Conservation (phyloP, 352 stramenopile species). For the Phytophthora sojae region DNA sequence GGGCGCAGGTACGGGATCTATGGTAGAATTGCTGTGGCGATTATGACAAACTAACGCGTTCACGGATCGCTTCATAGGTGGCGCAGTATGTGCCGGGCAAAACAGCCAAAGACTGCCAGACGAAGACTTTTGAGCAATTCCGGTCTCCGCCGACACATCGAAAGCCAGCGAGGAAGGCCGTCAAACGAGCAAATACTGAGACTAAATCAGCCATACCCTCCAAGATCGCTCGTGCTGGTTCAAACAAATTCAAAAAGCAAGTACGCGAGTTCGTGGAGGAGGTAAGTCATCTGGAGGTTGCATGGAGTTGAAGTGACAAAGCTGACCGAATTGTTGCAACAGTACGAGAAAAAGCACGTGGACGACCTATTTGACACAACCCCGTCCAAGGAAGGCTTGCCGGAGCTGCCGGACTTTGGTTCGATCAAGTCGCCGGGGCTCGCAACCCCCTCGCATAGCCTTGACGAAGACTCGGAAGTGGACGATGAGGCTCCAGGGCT, state of each 20-base stretch:
- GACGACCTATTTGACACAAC: constrained; percentile 75
- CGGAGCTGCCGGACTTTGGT: constrained; percentile 51
- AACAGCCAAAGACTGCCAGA: constrained; percentile 63
- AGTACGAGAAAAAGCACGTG: constrained; percentile 80
- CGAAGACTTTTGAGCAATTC: constrained; percentile 68
- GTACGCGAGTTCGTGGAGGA: constrained; percentile 78
- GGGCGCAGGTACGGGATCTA: constrained; percentile 47
- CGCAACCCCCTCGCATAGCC: constrained; percentile 31
- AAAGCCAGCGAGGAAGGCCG: constrained; percentile 37
- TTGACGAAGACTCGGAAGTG: constrained; percentile 56
- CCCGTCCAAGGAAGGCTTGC: constrained; percentile 50
- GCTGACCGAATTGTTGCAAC: not conserved
- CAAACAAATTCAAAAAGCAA: constrained; percentile 88
- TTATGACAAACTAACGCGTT: not conserved
- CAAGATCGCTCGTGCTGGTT: constrained; percentile 74
- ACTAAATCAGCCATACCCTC: constrained; percentile 28
- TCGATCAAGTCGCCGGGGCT: constrained; percentile 62
- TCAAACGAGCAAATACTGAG: constrained; percentile 32
- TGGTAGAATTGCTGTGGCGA: no score
- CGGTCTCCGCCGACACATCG: constrained; percentile 48
- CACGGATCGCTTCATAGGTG: constrained; percentile 21
- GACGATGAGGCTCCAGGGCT: constrained; percentile 49
- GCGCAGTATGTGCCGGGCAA: constrained; percentile 66
- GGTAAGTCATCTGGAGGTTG: constrained; percentile 10
- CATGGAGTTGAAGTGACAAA: not conserved